Base-by-base conservation (phyloP, 2,329 filamentous ascomycete genomes). In the Aspergillus alliaceus region DNA sequence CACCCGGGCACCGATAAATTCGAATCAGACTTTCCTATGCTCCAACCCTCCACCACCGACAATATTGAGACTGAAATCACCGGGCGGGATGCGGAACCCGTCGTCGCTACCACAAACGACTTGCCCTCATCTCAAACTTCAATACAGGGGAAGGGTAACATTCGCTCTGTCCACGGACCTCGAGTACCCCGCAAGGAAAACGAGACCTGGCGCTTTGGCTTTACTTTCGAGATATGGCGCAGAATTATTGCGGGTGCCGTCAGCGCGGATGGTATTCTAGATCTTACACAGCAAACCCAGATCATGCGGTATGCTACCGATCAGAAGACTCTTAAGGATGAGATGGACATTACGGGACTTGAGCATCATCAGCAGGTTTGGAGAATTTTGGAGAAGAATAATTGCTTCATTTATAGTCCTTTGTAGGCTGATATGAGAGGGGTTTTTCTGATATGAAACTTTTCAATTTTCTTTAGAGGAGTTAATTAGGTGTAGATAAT, bases 361-460 rank as follows among this genome's bases (percentile, higher is more conserved):
- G 64, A 66, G 7, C 54, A 67, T 32, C 59, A 70, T 50, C 69
- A 74, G 58, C 72, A 74, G 32, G 67, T 74, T 34, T 72, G 70
- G 70, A 73, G 72, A 40, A 68, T 73, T 34, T 59, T 75, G 29
- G 69, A 70, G 24, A 69, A 65, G 14, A 66, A 73, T 20, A 59
- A 63, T 9, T 74, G 72, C 51, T 69, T 75, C 50, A 66, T 59
- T 12, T 74, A 74, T 54, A 64, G 59, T 32, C 51, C 61, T 29
- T 35, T 55, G 48, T 64, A 46, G 40, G 32, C 40, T 44, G 3
- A 2, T 18, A 29, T n/a, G 24, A 14, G 8, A 7, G 12, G 32
- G n/a, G 15, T 27, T 18, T n/a, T 44, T 7, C n/a, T 39, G 24
- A n/a, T n/a, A 3, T n/a, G 32, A n/a, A 29, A 29, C 27, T 27